Evolutionary conservation across 2,329 filamentous ascomycete genomes (phyloP), one percentile per base, ranked within the genome.

Genomic region (Sporothrix euskadiensis): DNA sequence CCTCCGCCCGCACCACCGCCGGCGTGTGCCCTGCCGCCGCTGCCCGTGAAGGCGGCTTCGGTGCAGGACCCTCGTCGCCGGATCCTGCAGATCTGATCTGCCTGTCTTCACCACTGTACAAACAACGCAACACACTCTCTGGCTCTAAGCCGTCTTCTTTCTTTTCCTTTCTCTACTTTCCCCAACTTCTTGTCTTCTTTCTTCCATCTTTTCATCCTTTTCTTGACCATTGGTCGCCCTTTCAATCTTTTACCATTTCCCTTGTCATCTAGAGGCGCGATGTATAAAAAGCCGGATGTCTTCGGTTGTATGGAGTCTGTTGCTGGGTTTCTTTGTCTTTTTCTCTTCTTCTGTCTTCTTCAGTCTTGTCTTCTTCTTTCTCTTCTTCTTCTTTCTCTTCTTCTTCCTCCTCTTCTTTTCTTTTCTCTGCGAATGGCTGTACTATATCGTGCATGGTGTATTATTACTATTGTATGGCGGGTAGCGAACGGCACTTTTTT

Each of bases 1-100:
- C 86, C 86, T 41, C 87, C 87, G 1, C 86, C 84, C 19, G 85
- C 83, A 16, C 87, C 87, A 7, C 87, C 87, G 5, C 87, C 87
- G 32, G 88, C 82, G 12, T 84, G 84, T 75, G 86, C 87, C 16
- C 81, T 89, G 30, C 87, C 87, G 22, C 87, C 87, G 0, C 82
- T 76, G 14, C 76, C 76, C 3, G 44, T 71, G 7, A 39, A 57
- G 54, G 12, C 39, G 30, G 7, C 49, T 26, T 32, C 52, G 22
- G 54, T 61, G 52, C 71, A 12, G 26, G 71, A 73, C 19, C n/a
- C 47, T 3, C 70, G 59, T 8, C 56, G 69, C 3, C 56, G 41
- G 10, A 30, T 63, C n/a, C 59, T 66, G 26, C 70, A 52, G 35
- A 30, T 66, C 47, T 72, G 22, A 54, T 47, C 39, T 16, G 12